A percentile compares a stretch with the other conserved stretches of the same genome.
Conservation (phyloP, 495 filamentous ascomycete species). For the Penicillium lividum region DNA sequence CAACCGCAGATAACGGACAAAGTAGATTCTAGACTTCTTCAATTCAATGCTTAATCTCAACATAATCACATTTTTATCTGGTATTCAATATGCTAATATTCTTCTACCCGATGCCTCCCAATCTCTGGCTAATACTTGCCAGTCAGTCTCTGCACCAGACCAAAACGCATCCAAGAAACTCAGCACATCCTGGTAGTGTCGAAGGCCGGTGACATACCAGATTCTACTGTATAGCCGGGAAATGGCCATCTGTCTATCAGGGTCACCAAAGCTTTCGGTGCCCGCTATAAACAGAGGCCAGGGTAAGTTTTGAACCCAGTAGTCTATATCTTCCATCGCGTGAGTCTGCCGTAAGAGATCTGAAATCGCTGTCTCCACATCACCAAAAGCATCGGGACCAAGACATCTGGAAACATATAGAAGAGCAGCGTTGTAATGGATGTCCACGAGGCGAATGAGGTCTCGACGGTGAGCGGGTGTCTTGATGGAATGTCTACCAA, state of each 20-base stretch:
- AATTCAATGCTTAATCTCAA: too few species aligned
- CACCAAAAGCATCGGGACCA: not conserved
- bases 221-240: not conserved
- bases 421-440: not conserved
- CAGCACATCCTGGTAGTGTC: not conserved
- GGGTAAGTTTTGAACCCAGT: not conserved
- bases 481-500: not conserved
- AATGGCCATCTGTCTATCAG: not conserved
- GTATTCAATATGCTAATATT: not conserved
- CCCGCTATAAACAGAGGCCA: not conserved
- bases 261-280: not conserved
- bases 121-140: not conserved
- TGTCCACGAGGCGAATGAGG: not conserved
- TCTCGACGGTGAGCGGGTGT: not conserved
- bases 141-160: not conserved
- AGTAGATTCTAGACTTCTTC: too few species aligned
- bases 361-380: not conserved
- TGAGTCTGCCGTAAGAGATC: not conserved
- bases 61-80: not conserved
- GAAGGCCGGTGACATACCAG: not conserved
- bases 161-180: constrained; percentile 1
- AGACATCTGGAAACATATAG: not conserved
- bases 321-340: not conserved
- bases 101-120: constrained; percentile 1
- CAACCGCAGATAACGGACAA: not conserved